These are phyloP conservation scores for Fusarium sacchari DNA, from an alignment of 2,329 filamentous ascomycete genomes.

Conservation along the genomic window DNA sequence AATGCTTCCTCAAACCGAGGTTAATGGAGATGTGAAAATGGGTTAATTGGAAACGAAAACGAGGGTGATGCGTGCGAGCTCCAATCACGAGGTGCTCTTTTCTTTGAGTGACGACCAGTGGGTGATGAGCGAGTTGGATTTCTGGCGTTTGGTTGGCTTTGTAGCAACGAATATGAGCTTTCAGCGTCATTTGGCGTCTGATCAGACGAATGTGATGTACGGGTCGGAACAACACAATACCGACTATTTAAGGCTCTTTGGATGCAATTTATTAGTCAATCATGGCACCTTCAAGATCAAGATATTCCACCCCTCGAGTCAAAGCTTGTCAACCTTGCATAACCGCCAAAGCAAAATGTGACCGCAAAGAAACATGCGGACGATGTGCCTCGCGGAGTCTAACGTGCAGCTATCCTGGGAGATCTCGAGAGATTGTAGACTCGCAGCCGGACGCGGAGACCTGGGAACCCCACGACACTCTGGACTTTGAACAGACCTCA, in stretches of 20 bases:
- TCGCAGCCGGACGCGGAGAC: background rate
- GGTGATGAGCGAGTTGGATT: slow-evolving; percentile 7
- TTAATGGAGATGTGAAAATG: slow-evolving; percentile 46
- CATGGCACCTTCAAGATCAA: slow-evolving; percentile 17
- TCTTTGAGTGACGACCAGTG: slow-evolving; percentile 5
- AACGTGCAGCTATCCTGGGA: slow-evolving; percentile 45
- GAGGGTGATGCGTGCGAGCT: slow-evolving; percentile 15
- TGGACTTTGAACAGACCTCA: background rate
- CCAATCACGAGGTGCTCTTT: slow-evolving; percentile 17
- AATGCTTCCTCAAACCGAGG: slow-evolving; percentile 34
- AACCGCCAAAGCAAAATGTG: slow-evolving; percentile 53
- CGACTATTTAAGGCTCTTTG: background rate
- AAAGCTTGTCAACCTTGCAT: slow-evolving; percentile 53
- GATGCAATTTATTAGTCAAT: background rate
- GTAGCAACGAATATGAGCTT: slow-evolving; percentile 30
- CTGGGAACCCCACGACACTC: background rate
- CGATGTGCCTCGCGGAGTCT: slow-evolving; percentile 47
- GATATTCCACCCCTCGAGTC: slow-evolving; percentile 52
- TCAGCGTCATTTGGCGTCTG: background rate
- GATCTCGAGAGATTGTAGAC: background rate
- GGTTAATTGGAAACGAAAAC: slow-evolving; percentile 31
- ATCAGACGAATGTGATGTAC: background rate
- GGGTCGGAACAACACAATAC: background rate
- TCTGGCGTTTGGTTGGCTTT: slow-evolving; percentile 29
- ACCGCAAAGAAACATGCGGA: slow-evolving; percentile 49